Evolutionary conservation across 805 yeast species (phyloP), one percentile per base, ranked within the genome.

Genomic region (Wickerhamiella sorbophila): DNA sequence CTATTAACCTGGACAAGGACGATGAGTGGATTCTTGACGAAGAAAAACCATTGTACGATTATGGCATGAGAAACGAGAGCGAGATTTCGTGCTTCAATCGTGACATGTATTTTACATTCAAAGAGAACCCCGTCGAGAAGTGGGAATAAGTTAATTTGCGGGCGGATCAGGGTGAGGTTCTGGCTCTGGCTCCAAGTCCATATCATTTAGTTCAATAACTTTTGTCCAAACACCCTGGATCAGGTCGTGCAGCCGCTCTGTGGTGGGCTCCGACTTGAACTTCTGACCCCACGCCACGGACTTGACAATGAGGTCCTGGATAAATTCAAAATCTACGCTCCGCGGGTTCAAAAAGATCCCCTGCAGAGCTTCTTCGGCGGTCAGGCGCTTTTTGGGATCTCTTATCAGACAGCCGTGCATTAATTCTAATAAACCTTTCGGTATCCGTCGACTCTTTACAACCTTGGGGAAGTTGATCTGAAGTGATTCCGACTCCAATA

Each of bases 1-100:
- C 86, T 37, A 81, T 91, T 48, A 91, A 91, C 58, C 72, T 91
- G 58, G 95, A 84, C 21, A 77, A 87, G 53, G 83, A 77, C 53
- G 81, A 78, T 4, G 81, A 93, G 86, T 64, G 82, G 4, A 57
- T 82, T 41, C 58, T 52, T 31, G 65, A 66, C 44, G 57, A 45
- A 8, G 57, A 50, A 45, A 71, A 62, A 53, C 64, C 64, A n/a
- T 63, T 72, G 46, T 59, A 50, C 42, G 71, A 71, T 16, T 74
- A 69, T 45, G 82, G 74, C 8, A 62, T 73, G 36, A 51, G 54
- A 48, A 88, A 91, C 60, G 98, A 91, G 63, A 85, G 96, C 2
- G 98, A 91, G 58, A 61, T 91, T 35, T 82, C 95, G 24, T 56
- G 82, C n/a, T 91, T 77, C 64, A 84, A 83, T 44, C 57, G 63